Conservation (phyloP, 441 rosid genomes). For the Hura crepitans region DNA sequence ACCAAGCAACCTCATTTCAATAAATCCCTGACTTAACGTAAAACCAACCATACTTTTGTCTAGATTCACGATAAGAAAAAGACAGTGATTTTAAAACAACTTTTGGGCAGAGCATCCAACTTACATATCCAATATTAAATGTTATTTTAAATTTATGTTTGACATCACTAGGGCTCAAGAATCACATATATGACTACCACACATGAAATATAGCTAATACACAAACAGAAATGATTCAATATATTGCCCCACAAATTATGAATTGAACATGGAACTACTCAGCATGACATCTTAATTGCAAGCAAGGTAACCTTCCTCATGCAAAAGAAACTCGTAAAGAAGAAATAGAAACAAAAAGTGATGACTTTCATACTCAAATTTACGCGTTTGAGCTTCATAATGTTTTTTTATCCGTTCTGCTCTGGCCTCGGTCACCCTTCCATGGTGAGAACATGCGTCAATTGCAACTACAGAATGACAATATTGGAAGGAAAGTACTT, state of each 20-base stretch:
- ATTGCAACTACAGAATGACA: conserved; percentile 73
- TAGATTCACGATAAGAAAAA: neutral
- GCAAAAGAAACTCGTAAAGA: neutral
- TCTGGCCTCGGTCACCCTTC: conserved; percentile 69
- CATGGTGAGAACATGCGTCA: conserved; percentile 86
- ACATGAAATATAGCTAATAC: too few relatives aligned
- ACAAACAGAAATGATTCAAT: neutral
- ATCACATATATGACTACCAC: neutral
- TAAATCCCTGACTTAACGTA: neutral
- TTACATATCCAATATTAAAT: neutral
- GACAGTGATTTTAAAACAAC: neutral
- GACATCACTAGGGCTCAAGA: neutral
- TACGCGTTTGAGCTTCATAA: conserved; percentile 61
- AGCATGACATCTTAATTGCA: neutral
- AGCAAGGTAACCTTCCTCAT: neutral
- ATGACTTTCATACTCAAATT: conserved; percentile 54
- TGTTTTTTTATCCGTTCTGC: conserved; percentile 79
- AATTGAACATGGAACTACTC: neutral
- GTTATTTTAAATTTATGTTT: neutral
- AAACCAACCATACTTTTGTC: neutral
- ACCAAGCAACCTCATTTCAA: neutral
- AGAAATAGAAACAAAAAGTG: neutral
- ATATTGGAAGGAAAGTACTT: conserved; percentile 82
- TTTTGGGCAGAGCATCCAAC: neutral
- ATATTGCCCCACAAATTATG: neutral